Evolutionary conservation across 1,284 basidiomycete genomes (phyloP), one percentile per base, ranked within the genome.

Genomic region (Bondarzewia mesenterica): DNA sequence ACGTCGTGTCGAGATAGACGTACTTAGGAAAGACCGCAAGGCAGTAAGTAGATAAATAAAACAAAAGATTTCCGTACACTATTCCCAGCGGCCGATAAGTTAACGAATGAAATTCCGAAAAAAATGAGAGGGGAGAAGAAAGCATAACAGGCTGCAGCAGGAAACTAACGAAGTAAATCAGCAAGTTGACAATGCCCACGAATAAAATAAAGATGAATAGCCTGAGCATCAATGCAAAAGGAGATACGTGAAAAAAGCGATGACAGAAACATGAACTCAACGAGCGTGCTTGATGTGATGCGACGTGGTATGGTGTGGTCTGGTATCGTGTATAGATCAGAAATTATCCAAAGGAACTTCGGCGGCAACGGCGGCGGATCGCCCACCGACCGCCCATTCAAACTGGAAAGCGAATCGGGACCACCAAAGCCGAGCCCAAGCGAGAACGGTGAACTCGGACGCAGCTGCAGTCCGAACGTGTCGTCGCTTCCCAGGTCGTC

Each of bases 301-400:
- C 32, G 32, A n/a, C n/a, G n/a, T n/a, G n/a, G n/a, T n/a, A n/a
- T n/a, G n/a, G n/a, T n/a, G n/a, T n/a, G n/a, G n/a, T n/a, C n/a
- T n/a, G n/a, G n/a, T n/a, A n/a, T n/a, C n/a, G n/a, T n/a, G n/a
- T n/a, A n/a, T n/a, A n/a, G n/a, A 39, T 39, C 38, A 39, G 21
- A 15, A 54, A 27, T 50, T 22, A 15, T 35, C 41, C 36, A 55
- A 26, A 21, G 55, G 53, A 35, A 58, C 52, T 65, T 62, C 3
- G 63, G 55, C 35, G 63, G 62, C 43, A 65, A 61, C 12, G 64
- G 64, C 3, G 64, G 66, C 16, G 61, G 53, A 21, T 48, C 50
- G 14, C 29, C 35, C 22, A 43, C 18, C 5, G 57, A 39, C 47
- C 47, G 16, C 15, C 26, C 47, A 12, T 48, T 35, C 4, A 52